Evolutionary conservation across 179 eudicot genomes (phyloP).

Genomic region (Drosera spatulata): DNA sequence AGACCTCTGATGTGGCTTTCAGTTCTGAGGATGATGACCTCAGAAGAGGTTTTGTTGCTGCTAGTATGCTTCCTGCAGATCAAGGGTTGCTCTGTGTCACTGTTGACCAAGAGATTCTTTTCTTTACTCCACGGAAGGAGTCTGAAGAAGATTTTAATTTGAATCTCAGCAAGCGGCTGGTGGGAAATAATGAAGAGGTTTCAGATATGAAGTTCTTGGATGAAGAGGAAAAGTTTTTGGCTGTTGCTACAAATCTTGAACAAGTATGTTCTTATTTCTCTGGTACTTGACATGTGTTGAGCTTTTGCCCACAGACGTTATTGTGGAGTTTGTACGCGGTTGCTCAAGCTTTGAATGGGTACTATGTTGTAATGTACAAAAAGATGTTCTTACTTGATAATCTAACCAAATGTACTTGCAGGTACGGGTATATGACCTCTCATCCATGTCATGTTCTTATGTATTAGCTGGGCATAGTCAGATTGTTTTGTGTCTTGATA

Average conservation of each 20-base stretch:
- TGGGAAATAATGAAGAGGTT: slow-evolving; percentile 91
- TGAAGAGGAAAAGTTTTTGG: slow-evolving; percentile 82
- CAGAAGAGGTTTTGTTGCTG: slow-evolving; percentile 81
- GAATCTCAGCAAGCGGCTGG: slow-evolving; percentile 49
- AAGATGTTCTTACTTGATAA: too few relatives aligned
- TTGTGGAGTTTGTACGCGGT: not conserved
- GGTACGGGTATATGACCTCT: slow-evolving; percentile 90
- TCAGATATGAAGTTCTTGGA: slow-evolving; percentile 94
- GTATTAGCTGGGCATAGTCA: slow-evolving; percentile 89
- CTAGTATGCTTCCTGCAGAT: slow-evolving; percentile 65
- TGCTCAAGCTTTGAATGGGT: not conserved
- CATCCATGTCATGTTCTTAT: slow-evolving; percentile 93
- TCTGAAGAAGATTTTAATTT: slow-evolving; percentile 42
- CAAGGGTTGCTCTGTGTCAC: slow-evolving; percentile 79
- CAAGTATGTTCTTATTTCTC: slow-evolving; percentile 39
- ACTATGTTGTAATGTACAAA: not conserved
- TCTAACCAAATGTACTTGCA: slow-evolving; percentile 12
- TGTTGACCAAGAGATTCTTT: slow-evolving; percentile 94
- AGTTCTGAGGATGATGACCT: slow-evolving; percentile 52
- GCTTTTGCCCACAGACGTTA: not conserved
- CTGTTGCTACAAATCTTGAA: slow-evolving; percentile 94
- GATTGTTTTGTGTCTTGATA: slow-evolving; percentile 78
- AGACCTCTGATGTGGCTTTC: slow-evolving; percentile 67
- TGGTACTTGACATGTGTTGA: not conserved
- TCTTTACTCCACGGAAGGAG: slow-evolving; percentile 41